Evolutionary conservation across 768 basidiomycete species (phyloP), one percentile per base, ranked within the genome.

Genomic region (Pulveroboletus sp.): DNA sequence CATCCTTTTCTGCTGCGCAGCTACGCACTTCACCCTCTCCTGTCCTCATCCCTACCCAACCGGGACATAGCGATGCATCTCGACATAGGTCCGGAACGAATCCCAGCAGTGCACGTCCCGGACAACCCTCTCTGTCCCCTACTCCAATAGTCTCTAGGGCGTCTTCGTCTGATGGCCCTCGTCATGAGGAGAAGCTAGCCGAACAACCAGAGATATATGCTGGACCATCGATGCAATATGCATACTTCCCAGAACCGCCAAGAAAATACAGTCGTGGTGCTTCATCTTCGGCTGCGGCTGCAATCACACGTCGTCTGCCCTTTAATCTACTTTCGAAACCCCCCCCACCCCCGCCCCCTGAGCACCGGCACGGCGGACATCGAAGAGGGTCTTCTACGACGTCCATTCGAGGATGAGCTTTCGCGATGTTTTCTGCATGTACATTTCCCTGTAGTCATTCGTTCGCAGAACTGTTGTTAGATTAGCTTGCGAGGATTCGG

Each of bases 1-100:
- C 87, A 14, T 90, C 88, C 18, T 76, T 80, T 56, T 90, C 88
- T 62, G 87, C 88, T 45, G 84, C 85, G 11, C 88, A 90, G 58
- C 70, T 90, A 36, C 77, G 87, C 50, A 79, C 74, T 14, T 69
- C 71, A 9, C 70, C 76, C n/a, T 71, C 72, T 39, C 49, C 71
- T 30, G 56, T 65, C 58, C 56, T 68, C 39, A 51, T 65, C 52
- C 62, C 69, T 40, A 43, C 60, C 64, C 68, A 57, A 55, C 67
- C 55, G 17, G 72, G 68, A 28, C 74, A 74, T 31, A 76, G 75
- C 57, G 77, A 73, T 43, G 50, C 63, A 47, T 58, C 63, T 30
- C 76, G 86, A 55, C 76, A 68, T 65, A 79, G 86, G 51, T 74
- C 86, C 4, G 87, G 86, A 18, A 88, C 85, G 11, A 84, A 77